Percentiles rank a stretch among this genome's conserved stretches.
Conservation (phyloP, 2,329 filamentous ascomycete species). For the Aspergillus japonicus region DNA sequence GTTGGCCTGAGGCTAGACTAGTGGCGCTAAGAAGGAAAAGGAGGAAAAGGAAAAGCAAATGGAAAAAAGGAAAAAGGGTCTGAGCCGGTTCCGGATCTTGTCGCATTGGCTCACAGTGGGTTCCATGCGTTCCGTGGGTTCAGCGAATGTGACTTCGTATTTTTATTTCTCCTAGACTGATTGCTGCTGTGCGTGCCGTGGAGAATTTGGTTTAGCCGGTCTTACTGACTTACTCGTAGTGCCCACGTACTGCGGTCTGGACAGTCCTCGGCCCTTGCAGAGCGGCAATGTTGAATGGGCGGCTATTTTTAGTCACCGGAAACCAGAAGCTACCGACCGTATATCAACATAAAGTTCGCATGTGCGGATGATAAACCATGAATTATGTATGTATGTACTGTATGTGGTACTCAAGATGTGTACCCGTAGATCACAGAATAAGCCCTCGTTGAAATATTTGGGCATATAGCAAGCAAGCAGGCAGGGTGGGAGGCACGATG, state of each 20-base stretch:
- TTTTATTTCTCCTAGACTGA: not conserved
- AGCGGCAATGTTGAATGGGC: not conserved
- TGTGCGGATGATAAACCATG: no score
- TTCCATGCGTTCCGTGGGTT: not conserved
- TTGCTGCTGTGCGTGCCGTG: not conserved
- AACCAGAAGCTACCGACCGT: not conserved
- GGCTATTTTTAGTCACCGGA: not conserved
- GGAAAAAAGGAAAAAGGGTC: not conserved
- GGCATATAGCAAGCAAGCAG: no score
- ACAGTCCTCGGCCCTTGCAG: not conserved
- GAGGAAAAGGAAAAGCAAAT: not conserved
- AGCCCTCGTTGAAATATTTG: no score
- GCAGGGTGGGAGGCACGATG: no score
- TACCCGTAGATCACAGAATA: no score
- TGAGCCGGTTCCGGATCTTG: not conserved
- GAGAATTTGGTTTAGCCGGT: not conserved
- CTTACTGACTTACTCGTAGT: not conserved
- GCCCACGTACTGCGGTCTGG: not conserved
- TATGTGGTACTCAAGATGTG: no score
- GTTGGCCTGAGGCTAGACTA: not conserved
- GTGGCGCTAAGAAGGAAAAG: not conserved
- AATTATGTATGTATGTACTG: no score
- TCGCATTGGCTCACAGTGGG: not conserved
- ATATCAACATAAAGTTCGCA: no score
- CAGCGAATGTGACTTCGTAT: not conserved